Evolutionary conservation across 176 grass and related monocot species (phyloP), one percentile per base, ranked within the genome.

Genomic region (Urochloa ruziziensis): DNA sequence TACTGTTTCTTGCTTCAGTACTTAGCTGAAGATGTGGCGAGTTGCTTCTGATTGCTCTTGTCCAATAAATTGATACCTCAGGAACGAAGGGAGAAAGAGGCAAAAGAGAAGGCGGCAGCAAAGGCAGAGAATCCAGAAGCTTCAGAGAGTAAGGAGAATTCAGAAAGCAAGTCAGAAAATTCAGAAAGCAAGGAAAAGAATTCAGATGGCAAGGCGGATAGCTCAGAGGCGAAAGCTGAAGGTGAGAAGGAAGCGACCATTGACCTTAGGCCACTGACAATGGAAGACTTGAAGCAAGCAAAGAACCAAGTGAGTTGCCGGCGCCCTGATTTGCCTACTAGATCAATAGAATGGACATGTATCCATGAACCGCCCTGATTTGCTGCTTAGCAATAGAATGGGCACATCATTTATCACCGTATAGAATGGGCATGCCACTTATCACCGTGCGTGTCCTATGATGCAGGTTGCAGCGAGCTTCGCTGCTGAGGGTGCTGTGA

Each of bases 261-360:
- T 35, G 81, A 77, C 46, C 93, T 96, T 27, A 92, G 96, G 80
- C 83, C 96, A 25, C 56, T 99, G 63, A 99, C 87, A 19, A 99
- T 96, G 96, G 89, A 96, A 64, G 96, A 99, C 74, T 66, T 99
- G 74, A 96, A 83, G 88, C 84, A 94, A 76, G 96, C 96, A 85
- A 99, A 90, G 77, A 91, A 84, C 78, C 96, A 99, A 67, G 96
- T 99, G 86, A 90, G 87, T 65, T 86, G n/a, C n/a, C 5, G 1
- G 24, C 2, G 34, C 6, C 46, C 54, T 39, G 44, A 37, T 29
- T 53, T 75, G 24, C 60, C 49, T 27, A 2, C 1, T 23, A 3
- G 4, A 58, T 3, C 5, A 27, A 60, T 4, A 51, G 3, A 62
- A 21, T 16, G 1, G 1, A 19, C 59, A 10, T 18, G 18, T 64